Conservation (phyloP, 148 eudicot species). For the Camellia lanceoleosa region DNA sequence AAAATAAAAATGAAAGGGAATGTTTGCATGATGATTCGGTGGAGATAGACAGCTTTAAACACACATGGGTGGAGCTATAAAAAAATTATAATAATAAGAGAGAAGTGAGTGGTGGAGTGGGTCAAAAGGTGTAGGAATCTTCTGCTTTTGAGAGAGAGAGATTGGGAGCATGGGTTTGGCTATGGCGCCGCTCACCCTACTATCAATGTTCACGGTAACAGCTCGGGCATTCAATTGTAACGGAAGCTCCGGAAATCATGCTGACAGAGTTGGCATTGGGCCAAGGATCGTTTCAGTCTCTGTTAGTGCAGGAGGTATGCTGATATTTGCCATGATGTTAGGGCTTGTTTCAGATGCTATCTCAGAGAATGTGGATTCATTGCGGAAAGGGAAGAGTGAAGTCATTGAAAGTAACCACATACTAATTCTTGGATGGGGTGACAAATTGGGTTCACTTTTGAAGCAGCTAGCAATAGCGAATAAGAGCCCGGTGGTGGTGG, state of each 20-base stretch:
- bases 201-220: no score
- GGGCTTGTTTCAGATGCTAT: conserved; percentile 98
- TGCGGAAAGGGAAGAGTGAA: conserved; percentile 95
- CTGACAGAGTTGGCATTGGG: conserved; percentile 80
- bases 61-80: no score
- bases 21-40: no score
- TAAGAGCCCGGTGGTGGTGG: conserved; percentile 93
- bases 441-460: conserved; percentile 91
- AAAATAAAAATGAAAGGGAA: no score
- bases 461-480: conserved; percentile 94
- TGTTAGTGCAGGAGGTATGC: conserved; percentile 93
- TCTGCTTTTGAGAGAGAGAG: no score
- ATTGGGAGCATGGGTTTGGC: no score
- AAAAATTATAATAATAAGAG: no score
- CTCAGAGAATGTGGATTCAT: conserved; percentile 88
- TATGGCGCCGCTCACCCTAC: no score
- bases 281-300: conserved; percentile 84
- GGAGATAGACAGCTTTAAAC: no score
- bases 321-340: conserved; percentile 95
- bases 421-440: conserved; percentile 95
- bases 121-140: no score
- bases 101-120: no score
- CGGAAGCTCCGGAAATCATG: conserved; percentile 93
- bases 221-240: no score
- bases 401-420: conserved; percentile 88